Conservation (phyloP, 805 yeast genomes). For the Cephaloascus fragrans region DNA sequence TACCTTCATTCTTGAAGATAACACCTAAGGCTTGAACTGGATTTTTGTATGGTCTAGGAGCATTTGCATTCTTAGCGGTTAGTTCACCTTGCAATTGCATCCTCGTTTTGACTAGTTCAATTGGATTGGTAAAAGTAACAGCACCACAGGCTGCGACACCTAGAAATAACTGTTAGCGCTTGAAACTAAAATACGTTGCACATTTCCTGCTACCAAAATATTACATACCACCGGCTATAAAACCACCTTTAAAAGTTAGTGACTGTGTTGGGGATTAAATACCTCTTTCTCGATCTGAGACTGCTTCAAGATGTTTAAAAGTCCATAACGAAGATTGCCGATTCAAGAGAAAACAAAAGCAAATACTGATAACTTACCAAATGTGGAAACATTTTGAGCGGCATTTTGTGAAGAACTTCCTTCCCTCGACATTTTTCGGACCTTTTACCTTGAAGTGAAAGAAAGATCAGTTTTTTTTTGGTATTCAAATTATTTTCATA, state of each 20-base stretch:
- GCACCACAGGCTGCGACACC: slow-evolving; percentile 89
- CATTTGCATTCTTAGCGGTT: slow-evolving; percentile 36
- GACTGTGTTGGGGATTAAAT: too few species aligned
- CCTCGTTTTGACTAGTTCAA: slow-evolving; percentile 88
- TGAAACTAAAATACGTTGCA: not conserved
- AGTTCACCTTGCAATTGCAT: slow-evolving; percentile 97
- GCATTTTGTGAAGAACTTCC: too few species aligned
- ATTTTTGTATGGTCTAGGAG: slow-evolving; percentile 57
- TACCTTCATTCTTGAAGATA: slow-evolving; percentile 73
- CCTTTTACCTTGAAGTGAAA: too few species aligned
- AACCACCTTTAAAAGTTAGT: slow-evolving; percentile 43
- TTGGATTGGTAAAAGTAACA: slow-evolving; percentile 92
- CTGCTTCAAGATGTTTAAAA: not conserved
- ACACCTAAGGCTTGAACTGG: slow-evolving; percentile 75
- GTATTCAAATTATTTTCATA: too few species aligned
- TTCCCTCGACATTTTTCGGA: too few species aligned
- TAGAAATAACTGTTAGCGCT: not conserved
- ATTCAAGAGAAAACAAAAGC: too few species aligned
- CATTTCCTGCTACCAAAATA: not conserved
- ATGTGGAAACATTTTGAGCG: slow-evolving; percentile 50
- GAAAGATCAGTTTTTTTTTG: too few species aligned
- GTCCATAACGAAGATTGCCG: not conserved
- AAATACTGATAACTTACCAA: slow-evolving; percentile 20
- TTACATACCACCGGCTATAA: slow-evolving; percentile 70
- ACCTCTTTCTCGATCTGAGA: not conserved